phyloP scores from a whole-genome alignment of 1,139 yeast genomes.

The Meyerozyma sp. region DNA sequence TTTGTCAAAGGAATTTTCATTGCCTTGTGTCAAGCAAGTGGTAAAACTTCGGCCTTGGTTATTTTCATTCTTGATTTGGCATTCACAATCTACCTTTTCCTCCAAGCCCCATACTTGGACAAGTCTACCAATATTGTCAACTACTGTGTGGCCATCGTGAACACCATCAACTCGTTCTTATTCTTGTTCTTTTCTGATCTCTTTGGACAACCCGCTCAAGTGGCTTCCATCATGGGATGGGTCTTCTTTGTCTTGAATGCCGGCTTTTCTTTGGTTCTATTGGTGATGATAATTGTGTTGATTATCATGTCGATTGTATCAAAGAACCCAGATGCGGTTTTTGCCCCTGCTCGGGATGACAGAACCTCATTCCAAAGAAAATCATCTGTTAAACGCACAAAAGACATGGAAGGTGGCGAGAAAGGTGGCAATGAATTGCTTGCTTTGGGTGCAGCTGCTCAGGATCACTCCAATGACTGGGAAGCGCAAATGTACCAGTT shows the following conservation, averaged over 20 bases:
- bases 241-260: slow-evolving; percentile 74
- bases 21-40: slow-evolving; percentile 64
- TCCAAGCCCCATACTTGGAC: slow-evolving; percentile 62
- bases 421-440: slow-evolving; percentile 52
- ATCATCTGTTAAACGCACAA: slow-evolving; percentile 28
- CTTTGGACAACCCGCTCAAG: slow-evolving; percentile 63
- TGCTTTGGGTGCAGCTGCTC: slow-evolving; percentile 66
- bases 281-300: slow-evolving; percentile 56
- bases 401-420: slow-evolving; percentile 3
- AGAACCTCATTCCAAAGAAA: slow-evolving; percentile 74
- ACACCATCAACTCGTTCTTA: slow-evolving; percentile 63
- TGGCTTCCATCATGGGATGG: slow-evolving; percentile 75
- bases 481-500: slow-evolving; percentile 56
- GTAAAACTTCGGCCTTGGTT: slow-evolving; percentile 63
- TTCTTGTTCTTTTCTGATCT: slow-evolving; percentile 70
- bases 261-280: slow-evolving; percentile 62
- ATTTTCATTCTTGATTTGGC: slow-evolving; percentile 62
- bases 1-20: slow-evolving; percentile 59
- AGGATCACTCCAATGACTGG: slow-evolving; percentile 68
- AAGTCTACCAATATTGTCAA: slow-evolving; percentile 65
- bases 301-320: slow-evolving; percentile 53
- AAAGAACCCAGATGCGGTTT: slow-evolving; percentile 78
- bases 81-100: slow-evolving; percentile 53
- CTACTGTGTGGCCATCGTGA: slow-evolving; percentile 59
- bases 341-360: slow-evolving; percentile 79